Evolutionary conservation across 1,139 yeast species (phyloP).

Genomic region (Geotrichum carabidarum): DNA sequence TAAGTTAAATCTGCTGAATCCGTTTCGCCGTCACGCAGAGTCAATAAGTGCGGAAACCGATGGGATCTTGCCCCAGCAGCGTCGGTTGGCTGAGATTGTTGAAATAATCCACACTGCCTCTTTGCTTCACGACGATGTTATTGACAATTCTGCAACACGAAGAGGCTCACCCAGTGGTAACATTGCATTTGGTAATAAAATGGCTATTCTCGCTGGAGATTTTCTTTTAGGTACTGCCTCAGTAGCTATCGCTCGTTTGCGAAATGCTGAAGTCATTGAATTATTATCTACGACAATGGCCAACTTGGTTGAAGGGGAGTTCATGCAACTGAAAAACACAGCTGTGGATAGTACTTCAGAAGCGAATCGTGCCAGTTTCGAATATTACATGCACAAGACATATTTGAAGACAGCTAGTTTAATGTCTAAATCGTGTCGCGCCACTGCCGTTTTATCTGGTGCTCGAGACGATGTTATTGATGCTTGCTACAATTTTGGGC

Average conservation of each 20-base stretch:
- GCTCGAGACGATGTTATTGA: conserved; percentile 70
- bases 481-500: conserved; percentile 83
- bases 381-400: conserved; percentile 90
- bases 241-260: conserved; percentile 83
- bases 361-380: conserved; percentile 82
- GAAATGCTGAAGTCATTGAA: conserved; percentile 97
- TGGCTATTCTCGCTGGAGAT: conserved; percentile 97
- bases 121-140: conserved; percentile 93
- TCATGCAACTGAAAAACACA: conserved; percentile 94
- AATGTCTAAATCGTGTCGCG: conserved; percentile 91
- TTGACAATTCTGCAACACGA: conserved; percentile 85
- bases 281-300: conserved; percentile 93
- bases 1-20: conserved; percentile 79
- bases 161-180: conserved; percentile 90
- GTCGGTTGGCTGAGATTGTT: conserved; percentile 92
- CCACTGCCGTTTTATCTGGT: conserved; percentile 90
- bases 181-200: conserved; percentile 88
- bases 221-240: conserved; percentile 93
- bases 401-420: conserved; percentile 91
- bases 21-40: conserved; percentile 76
- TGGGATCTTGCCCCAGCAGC: conserved; percentile 83
- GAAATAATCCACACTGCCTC: conserved; percentile 98
- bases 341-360: conserved; percentile 59
- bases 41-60: conserved; percentile 48
- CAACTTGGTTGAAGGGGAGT: conserved; percentile 94